phyloP scores from a whole-genome alignment of 1,284 basidiomycete species.

The Tilletia caries region DNA sequence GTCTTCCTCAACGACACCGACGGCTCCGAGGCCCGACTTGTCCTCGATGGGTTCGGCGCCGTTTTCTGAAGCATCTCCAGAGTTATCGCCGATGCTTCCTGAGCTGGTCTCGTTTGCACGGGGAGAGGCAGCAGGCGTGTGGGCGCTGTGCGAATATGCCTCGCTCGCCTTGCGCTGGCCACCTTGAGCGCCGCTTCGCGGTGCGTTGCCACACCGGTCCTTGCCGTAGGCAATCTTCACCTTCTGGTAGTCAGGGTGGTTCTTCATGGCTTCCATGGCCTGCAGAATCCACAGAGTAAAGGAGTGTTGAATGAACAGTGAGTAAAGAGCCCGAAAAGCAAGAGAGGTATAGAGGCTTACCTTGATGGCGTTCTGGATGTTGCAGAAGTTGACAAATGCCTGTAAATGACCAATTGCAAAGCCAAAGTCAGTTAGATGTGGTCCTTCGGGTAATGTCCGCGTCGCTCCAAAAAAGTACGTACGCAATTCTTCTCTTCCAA shows the following conservation, averaged over 20 bases:
- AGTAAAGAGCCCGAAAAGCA: not conserved
- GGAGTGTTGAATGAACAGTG: not conserved
- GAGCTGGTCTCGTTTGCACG: not conserved
- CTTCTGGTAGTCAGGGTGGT: slow-evolving; percentile 46
- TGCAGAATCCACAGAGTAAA: not conserved
- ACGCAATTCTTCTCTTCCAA: slow-evolving; percentile 51
- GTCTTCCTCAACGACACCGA: slow-evolving; percentile 7
- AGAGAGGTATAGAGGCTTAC: not conserved
- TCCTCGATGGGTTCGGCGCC: not conserved
- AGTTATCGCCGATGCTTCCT: not conserved
- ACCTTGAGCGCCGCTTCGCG: slow-evolving; percentile 25
- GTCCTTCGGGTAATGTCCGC: not conserved
- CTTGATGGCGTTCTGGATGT: slow-evolving; percentile 53
- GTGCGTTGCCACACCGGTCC: slow-evolving; percentile 49
- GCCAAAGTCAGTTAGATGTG: slow-evolving; percentile 5
- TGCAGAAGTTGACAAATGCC: slow-evolving; percentile 52
- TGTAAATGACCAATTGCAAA: slow-evolving; percentile 12
- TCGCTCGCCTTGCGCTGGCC: slow-evolving; percentile 15
- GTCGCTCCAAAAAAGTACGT: slow-evolving; percentile 1
- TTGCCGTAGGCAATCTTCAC: slow-evolving; percentile 51
- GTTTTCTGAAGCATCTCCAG: not conserved
- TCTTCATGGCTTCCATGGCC: slow-evolving; percentile 52
- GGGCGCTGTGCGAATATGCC: not conserved
- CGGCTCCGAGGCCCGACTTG: not conserved
- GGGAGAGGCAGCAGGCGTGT: not conserved